phyloP scores from a whole-genome alignment of 2,329 filamentous ascomycete genomes.

The Fusarium verrucosum region DNA sequence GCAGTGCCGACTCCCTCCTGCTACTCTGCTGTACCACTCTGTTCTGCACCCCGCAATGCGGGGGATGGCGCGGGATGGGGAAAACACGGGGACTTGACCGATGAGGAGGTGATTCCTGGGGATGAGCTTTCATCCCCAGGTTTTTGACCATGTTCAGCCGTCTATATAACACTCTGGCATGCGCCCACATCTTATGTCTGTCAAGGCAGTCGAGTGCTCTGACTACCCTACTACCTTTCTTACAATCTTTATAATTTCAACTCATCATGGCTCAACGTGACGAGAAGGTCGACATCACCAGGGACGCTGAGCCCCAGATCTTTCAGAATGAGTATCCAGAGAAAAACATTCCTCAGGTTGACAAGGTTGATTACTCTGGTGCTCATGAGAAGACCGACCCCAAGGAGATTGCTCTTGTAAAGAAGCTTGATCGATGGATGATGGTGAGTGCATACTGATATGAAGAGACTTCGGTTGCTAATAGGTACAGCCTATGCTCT shows the following conservation, averaged over 20 bases:
- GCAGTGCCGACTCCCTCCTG: background rate
- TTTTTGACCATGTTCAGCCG: background rate
- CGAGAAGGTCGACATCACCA: conserved; percentile 12
- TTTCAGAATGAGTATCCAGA: conserved; percentile 35
- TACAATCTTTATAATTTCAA: background rate
- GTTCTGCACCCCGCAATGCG: conserved; percentile 31
- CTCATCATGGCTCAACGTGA: conserved; percentile 21
- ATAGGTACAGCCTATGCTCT: conserved; percentile 46
- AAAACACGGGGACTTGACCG: conserved; percentile 1
- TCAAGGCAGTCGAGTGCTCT: conserved; percentile 32
- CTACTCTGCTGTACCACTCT: background rate
- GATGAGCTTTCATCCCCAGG: conserved; percentile 1
- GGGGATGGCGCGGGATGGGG: conserved; percentile 13
- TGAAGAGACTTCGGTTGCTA: background rate
- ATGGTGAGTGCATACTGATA: conserved; percentile 19
- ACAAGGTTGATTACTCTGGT: conserved; percentile 41
- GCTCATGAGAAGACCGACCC: conserved; percentile 43
- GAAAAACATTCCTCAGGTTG: conserved; percentile 29
- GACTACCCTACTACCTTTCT: conserved; percentile 11
- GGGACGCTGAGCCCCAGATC: conserved; percentile 30
- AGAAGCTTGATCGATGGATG: conserved; percentile 42
- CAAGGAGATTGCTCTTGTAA: conserved; percentile 41
- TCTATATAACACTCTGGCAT: conserved; percentile 22
- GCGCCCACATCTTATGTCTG: background rate
- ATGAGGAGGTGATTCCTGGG: background rate